Evolutionary conservation across 768 basidiomycete genomes (phyloP), one percentile per base, ranked within the genome.

Genomic region (Pleurotus citrinopileatus): DNA sequence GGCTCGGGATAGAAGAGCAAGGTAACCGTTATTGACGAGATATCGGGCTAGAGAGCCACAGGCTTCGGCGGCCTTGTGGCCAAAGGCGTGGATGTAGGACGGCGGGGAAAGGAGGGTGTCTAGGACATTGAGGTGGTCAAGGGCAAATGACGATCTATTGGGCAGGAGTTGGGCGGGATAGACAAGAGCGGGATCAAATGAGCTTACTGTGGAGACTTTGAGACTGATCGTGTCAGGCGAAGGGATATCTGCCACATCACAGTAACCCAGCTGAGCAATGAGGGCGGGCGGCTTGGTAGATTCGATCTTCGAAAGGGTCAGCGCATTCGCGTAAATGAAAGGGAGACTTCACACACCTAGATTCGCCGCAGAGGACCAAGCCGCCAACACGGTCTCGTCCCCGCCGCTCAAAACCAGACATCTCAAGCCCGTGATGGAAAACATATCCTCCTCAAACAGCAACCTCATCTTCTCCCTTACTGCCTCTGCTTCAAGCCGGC

Each of bases 361-460:
- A 4, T 64, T 23, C 42, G 81, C 68, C 15, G 64, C 64, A 22
- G 58, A 59, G 6, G 79, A 74, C 83, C 83, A 86, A 26, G 58
- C 61, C 4, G 66, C 73, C 17, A 87, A 63, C 3, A 73, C 68
- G 19, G 71, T 66, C 42, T 79, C 73, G 57, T 83, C 79, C 63
- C 66, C 66, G 10, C 83, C 83, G 46, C 87, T 73, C 20, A 91
- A 74, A 17, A 86, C 81, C 19, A 89, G 72, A 65, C 81, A 84
- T 53, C 91, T 69, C 60, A 90, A 66, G 9, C 81, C 86, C 6
- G 73, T 77, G 44, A 90, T 59, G 7, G 78, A 73, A 3, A 70
- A 70, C 2, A 82, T 66, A 63, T 88, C 81, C 2, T 67, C 60
- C 56, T 79, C 76, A 59, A 90, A 88, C 7, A 65, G 54, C 25